Evolutionary conservation across 23 red algal species (phyloP), one percentile per base, ranked within the genome.

Genomic region (Gracilaria gracilis): DNA sequence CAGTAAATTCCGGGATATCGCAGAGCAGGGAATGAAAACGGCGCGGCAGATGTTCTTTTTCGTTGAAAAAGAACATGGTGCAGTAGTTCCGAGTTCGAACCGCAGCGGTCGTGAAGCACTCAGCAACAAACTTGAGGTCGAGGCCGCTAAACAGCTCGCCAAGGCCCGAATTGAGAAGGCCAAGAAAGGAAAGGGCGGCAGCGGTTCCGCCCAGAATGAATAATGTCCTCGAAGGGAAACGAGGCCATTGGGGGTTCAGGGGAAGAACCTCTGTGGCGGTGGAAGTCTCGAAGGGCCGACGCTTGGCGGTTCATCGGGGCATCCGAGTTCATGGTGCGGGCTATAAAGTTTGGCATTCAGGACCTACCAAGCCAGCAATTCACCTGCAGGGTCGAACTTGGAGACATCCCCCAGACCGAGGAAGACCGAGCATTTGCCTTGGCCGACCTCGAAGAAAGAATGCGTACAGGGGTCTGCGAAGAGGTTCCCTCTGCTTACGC

Each of bases 291-390:
- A 8, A 65, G 57, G 1, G 81, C 81, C 7, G 81, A 85, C 36
- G 53, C 61, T 23, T 85, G 57, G 81, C 44, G 31, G 49, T 66
- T 57, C 27, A 32, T 65, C 20, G 55, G 16, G 19, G 81, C 81
- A 32, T 85, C 81, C 14, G 54, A 16, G 55, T 85, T 32, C 58
- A 32, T 67, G 51, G 81, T 67, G 33, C 32, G 58, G 57, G 81
- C 55, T 21, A 0, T 67, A 25, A 19, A 36, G 21, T 85, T 61
- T 85, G 81, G 81, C 0, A 70, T 85, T 5, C 29, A 57, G 31
- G 81, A 85, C 55, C 32, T 85, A 25, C 81, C 81, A 23, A 85
- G 55, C 24, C 31, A 67, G 23, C 81, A 0, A 9, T 85, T 85
- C 21, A 65, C 58, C 53, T 23, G 58, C 24, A 57, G n/a, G 15